Conservation (phyloP, 192 early-diverging fungal genomes). For the Coemansia sp. region DNA sequence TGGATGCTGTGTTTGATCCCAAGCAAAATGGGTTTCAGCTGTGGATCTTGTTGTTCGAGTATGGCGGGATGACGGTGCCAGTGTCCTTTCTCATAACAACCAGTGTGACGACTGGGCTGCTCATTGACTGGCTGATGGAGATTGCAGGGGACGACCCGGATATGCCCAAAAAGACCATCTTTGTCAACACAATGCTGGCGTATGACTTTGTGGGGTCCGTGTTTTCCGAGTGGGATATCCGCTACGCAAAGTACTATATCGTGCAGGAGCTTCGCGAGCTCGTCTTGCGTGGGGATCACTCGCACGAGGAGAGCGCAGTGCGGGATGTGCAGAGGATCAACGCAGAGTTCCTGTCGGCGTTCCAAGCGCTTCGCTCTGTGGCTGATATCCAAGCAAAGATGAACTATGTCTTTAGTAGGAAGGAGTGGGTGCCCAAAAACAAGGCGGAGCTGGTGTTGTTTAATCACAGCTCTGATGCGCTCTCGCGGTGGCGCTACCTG, state of each 20-base stretch:
- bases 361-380: neutral
- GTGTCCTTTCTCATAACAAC: constrained; percentile 38
- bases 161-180: constrained; percentile 17
- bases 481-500: constrained; percentile 39
- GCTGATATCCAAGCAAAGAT: neutral
- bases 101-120: constrained; percentile 7
- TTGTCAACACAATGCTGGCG: constrained; percentile 21
- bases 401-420: constrained; percentile 9
- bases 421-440: constrained; percentile 16
- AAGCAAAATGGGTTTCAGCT: constrained; percentile 39
- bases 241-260: constrained; percentile 35
- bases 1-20: constrained; percentile 29
- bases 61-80: constrained; percentile 12
- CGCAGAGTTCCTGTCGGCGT: neutral
- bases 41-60: constrained; percentile 44
- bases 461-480: constrained; percentile 12
- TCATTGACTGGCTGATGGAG: constrained; percentile 30
- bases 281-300: neutral
- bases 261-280: constrained; percentile 18
- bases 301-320: neutral
- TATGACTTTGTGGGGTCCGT: neutral
- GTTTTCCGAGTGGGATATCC: constrained; percentile 27
- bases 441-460: constrained; percentile 6
- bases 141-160: neutral
- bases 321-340: constrained; percentile 10